These are phyloP conservation scores for Termitomyces sp. DNA, from an alignment of 768 basidiomycete species.

Conservation along the genomic window DNA sequence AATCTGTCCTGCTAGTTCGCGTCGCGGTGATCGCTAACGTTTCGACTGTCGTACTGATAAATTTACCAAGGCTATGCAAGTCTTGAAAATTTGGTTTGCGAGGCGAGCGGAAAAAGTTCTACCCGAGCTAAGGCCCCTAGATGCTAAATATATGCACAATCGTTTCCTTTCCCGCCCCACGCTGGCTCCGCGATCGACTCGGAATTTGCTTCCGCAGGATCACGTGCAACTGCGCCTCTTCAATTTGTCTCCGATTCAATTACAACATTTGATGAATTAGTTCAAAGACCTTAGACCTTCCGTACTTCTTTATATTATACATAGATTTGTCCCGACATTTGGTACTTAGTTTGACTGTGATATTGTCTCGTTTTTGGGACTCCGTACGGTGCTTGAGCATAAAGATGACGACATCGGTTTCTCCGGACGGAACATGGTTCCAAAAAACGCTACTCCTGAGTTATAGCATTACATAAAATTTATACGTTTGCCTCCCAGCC, in stretches of 20 bases:
- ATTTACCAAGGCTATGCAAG: neutral
- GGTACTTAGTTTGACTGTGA: neutral
- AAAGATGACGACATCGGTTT: neutral
- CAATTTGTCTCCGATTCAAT: neutral
- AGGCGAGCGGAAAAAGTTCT: neutral
- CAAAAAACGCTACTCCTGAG: neutral
- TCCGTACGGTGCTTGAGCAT: no score
- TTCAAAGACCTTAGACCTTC: neutral
- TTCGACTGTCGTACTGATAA: neutral
- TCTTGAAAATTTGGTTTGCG: neutral
- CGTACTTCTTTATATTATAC: neutral
- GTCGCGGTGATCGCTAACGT: neutral
- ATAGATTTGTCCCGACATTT: neutral
- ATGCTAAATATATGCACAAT: neutral
- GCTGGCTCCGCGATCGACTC: neutral
- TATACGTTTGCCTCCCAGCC: neutral
- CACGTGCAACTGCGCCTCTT: neutral
- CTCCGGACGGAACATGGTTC: neutral
- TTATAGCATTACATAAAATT: neutral
- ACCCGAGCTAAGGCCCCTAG: neutral
- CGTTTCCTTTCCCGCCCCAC: neutral
- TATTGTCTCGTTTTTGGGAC: neutral
- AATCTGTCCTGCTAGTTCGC: neutral
- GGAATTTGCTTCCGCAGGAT: neutral
- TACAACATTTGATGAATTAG: neutral